phyloP scores from a whole-genome alignment of 2,329 filamentous ascomycete species.

The Furcasterigmium sp. region DNA sequence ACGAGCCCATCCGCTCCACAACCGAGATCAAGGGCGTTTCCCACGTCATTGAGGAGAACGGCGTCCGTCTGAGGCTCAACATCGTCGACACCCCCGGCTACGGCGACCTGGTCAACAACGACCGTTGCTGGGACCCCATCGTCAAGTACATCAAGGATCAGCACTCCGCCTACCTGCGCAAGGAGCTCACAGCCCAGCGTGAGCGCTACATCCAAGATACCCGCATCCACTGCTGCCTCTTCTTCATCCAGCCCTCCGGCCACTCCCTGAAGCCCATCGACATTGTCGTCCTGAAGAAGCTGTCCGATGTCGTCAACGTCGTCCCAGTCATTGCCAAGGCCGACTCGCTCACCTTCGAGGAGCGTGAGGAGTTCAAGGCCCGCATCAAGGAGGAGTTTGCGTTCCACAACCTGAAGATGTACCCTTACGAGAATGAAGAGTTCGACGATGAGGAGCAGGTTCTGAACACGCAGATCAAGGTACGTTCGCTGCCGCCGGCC shows the following conservation, averaged over 20 bases:
- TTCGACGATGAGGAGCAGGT: conserved; percentile 94
- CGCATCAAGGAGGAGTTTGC: conserved; percentile 99
- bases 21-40: conserved; percentile 98
- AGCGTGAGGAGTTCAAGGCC: conserved; percentile 96
- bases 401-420: conserved; percentile 99
- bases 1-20: conserved; percentile 89
- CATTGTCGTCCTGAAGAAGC: conserved; percentile 98
- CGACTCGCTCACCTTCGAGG: conserved; percentile 91
- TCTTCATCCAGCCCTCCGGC: conserved; percentile 98
- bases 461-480: conserved; percentile 95
- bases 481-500: conserved; percentile 29
- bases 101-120: conserved; percentile 98
- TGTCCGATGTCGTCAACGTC: conserved; percentile 98
- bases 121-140: conserved; percentile 99
- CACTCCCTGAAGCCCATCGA: conserved; percentile 99
- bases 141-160: conserved; percentile 99
- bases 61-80: conserved; percentile 93
- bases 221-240: conserved; percentile 97
- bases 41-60: conserved; percentile 99
- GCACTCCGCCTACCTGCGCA: conserved; percentile 97
- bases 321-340: conserved; percentile 98
- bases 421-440: conserved; percentile 99
- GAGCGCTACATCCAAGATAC: conserved; percentile 99
- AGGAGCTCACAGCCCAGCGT: conserved; percentile 98
- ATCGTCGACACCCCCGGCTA: conserved; percentile 99